Evolutionary conservation across 495 filamentous ascomycete genomes (phyloP), one percentile per base, ranked within the genome.

Genomic region (Terfezia boudieri): DNA sequence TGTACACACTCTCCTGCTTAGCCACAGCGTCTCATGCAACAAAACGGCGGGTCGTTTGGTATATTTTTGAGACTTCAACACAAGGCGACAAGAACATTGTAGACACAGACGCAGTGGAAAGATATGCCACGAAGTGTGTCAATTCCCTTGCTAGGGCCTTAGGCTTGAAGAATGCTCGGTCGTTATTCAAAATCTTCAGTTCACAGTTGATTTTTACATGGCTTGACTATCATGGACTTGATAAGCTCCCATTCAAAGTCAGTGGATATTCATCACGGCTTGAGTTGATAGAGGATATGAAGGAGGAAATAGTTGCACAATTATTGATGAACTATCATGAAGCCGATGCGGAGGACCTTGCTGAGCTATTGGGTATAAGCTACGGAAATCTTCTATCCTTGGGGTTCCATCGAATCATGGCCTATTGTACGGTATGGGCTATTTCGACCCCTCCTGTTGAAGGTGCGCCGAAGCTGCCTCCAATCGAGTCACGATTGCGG

Each of bases 181-280:
- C 79, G 43, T 65, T 99, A 4, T 95, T 96, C 64, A 74, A 71
- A n/a, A 72, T 96, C 4, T 96, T 95, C 62, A 79, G 83, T 16
- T 80, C 87, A 22, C 92, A 99, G 65, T 73, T 96, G n/a, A 71
- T 96, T 5, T 93, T 84, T 64, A 93, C 87, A 0, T 96, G 90
- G 92, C 55, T 61, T 26, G 57, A 62, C 26, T 57, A 55, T 37
- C 56, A 60, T 48, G 62, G 58, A 8, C 76, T 87, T 2, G 76
- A 82, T 56, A 65, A 67, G 1, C 74, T 81, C 51, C 87, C 90
- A 9, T 94, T 77, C 60, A 69, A 71, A 49, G 83, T 88, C 9
- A 96, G 94, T 67, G 80, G 80, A 2, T 99, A 89, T 65, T 54
- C 64, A 2, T 76, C 60, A 35, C 74, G 94, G 0, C 66, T 72